These are phyloP conservation scores for Heterobasidion occidentale DNA, from an alignment of 1,284 basidiomycete genomes.

Conservation along the genomic window DNA sequence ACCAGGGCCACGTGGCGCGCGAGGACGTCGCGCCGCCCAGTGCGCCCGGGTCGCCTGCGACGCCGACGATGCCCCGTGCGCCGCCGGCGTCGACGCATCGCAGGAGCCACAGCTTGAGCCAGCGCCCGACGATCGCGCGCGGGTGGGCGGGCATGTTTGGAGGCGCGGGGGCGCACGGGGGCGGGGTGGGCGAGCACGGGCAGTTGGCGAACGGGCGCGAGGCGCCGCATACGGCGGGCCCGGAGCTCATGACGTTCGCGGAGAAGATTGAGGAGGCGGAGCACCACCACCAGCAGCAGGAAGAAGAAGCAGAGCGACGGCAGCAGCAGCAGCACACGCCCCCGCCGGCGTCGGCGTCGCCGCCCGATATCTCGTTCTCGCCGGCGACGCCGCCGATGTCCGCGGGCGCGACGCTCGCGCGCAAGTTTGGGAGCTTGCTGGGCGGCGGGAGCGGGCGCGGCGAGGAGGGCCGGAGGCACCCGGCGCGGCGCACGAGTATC, in stretches of 20 bases:
- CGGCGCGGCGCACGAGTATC: slow-evolving; percentile 42
- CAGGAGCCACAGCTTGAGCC: slow-evolving; percentile 71
- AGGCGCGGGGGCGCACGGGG: slow-evolving; percentile 15
- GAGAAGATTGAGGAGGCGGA: slow-evolving; percentile 17
- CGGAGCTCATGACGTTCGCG: slow-evolving; percentile 45
- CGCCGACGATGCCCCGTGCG: slow-evolving; percentile 41
- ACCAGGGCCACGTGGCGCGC: slow-evolving; percentile 16
- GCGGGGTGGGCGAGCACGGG: slow-evolving; percentile 29
- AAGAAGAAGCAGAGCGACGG: neutral
- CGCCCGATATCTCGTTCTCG: slow-evolving; percentile 21
- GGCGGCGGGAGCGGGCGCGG: slow-evolving; percentile 39
- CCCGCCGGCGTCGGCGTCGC: neutral
- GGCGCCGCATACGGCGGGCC: slow-evolving; percentile 47
- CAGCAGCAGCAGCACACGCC: neutral
- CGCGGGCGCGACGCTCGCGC: slow-evolving; percentile 59
- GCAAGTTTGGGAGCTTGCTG: slow-evolving; percentile 66
- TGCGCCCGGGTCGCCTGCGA: slow-evolving; percentile 17
- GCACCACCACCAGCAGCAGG: neutral
- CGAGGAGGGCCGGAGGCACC: slow-evolving; percentile 23
- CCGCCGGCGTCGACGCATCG: slow-evolving; percentile 63
- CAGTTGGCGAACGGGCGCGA: slow-evolving; percentile 23
- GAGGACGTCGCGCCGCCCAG: neutral
- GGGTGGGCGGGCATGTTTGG: slow-evolving; percentile 42
- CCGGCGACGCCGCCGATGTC: slow-evolving; percentile 33
- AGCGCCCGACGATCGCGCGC: slow-evolving; percentile 45